A percentile compares a stretch with the other conserved stretches of the same genome.
Conservation (phyloP, 2,329 filamentous ascomycete genomes). For the Biscogniauxia mediterranea region DNA sequence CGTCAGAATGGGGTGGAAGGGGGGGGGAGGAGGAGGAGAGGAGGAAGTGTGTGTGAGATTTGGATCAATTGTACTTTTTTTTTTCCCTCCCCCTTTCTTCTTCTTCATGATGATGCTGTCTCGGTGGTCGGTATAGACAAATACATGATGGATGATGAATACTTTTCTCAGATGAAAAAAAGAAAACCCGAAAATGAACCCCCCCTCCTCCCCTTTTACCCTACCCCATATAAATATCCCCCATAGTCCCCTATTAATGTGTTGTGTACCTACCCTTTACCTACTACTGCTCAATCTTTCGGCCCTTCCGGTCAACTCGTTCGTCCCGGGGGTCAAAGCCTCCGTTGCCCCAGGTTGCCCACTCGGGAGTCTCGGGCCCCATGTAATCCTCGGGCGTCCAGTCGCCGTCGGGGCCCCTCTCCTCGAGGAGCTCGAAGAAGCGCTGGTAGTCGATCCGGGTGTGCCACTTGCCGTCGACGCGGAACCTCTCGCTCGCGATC, state of each 20-base stretch:
- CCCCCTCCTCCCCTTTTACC: slow-evolving; percentile 22
- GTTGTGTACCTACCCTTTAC: too few species aligned
- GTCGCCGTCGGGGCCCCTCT: slow-evolving; percentile 59
- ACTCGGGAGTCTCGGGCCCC: slow-evolving; percentile 79
- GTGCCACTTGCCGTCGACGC: slow-evolving; percentile 77
- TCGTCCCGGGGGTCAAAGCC: slow-evolving; percentile 91
- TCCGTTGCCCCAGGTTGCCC: slow-evolving; percentile 92
- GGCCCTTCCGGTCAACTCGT: slow-evolving; percentile 83
- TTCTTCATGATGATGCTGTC: slow-evolving; percentile 2
- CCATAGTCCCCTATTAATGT: background rate
- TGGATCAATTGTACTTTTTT: slow-evolving; percentile 18
- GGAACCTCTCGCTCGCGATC: slow-evolving; percentile 79
- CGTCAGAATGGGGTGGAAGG: slow-evolving; percentile 13
- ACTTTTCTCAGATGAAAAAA: slow-evolving; percentile 8
- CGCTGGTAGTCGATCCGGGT: slow-evolving; percentile 86
- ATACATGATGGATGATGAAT: slow-evolving; percentile 18
- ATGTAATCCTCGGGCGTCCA: slow-evolving; percentile 92
- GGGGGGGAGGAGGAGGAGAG: slow-evolving; percentile 10
- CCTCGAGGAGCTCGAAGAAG: slow-evolving; percentile 83
- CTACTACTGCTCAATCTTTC: slow-evolving; percentile 51
- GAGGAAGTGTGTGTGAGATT: slow-evolving; percentile 9
- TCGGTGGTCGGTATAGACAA: slow-evolving; percentile 27
- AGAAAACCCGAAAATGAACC: background rate
- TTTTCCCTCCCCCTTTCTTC: too few species aligned
- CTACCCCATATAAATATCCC: slow-evolving; percentile 42